These are phyloP conservation scores for Wallacemonas rigidus DNA, from an alignment of 208 protist species.

Conservation along the genomic window DNA sequence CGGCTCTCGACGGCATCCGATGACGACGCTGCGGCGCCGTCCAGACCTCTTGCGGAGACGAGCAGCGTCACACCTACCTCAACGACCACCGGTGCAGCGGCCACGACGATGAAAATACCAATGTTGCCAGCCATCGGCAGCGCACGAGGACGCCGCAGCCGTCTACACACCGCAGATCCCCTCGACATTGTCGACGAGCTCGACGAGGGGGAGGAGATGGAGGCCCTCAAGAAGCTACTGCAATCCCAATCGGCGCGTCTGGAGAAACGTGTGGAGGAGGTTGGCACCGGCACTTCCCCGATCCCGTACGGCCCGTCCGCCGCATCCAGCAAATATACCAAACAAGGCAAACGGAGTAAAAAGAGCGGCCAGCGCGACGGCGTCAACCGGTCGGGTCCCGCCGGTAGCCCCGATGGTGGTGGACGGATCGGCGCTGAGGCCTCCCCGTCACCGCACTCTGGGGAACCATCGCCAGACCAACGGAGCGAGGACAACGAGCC, in stretches of 20 bases:
- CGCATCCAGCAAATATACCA: too few species aligned
- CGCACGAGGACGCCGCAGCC: conserved; percentile 10
- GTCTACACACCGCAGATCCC: neutral
- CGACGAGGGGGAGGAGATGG: conserved; percentile 48
- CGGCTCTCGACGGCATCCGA: neutral
- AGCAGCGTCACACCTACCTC: too few species aligned
- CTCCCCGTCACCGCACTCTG: too few species aligned
- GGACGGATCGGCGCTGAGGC: too few species aligned
- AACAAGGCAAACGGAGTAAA: too few species aligned
- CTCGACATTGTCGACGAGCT: neutral
- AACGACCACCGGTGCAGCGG: neutral
- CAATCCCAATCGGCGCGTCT: conserved; percentile 55
- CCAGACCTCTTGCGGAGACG: too few species aligned
- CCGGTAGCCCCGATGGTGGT: too few species aligned
- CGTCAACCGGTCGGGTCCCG: too few species aligned
- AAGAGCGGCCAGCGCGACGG: too few species aligned
- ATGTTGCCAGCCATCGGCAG: conserved; percentile 4
- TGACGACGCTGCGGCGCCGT: too few species aligned
- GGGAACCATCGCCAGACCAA: too few species aligned
- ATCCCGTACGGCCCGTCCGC: conserved; percentile 7
- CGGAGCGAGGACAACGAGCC: too few species aligned
- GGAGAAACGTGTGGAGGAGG: conserved; percentile 16
- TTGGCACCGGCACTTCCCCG: conserved; percentile 7
- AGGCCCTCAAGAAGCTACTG: conserved; percentile 49
- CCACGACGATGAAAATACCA: conserved; percentile 8